phyloP scores from a whole-genome alignment of 225 moss, liverwort and hornwort species.

The Antitrichia curtipendula region DNA sequence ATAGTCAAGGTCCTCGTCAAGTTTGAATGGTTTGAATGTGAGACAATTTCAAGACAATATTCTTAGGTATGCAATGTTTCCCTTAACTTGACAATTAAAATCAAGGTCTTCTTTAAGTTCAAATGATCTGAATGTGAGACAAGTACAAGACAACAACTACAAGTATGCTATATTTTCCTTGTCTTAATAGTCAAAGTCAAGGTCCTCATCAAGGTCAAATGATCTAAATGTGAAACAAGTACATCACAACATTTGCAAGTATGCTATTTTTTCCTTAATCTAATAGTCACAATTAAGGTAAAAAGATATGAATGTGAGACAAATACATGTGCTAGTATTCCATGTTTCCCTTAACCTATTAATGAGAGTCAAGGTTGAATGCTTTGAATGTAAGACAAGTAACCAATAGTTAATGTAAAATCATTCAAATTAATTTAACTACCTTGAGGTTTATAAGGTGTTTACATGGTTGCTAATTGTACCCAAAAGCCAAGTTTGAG shows the following conservation, averaged over 20 bases:
- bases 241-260: too few relatives aligned
- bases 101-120: not conserved
- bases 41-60: too few relatives aligned
- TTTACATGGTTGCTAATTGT: too few relatives aligned
- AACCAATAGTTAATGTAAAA: fast-evolving
- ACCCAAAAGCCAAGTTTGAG: fast-evolving
- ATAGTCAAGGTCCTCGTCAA: too few relatives aligned
- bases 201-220: not conserved
- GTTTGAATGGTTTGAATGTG: not conserved
- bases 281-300: not conserved
- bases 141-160: not conserved
- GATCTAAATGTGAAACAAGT: not conserved
- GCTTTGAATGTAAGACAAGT: not conserved
- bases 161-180: too few relatives aligned
- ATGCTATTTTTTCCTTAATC: too few relatives aligned
- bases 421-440: not conserved
- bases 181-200: fast-evolving
- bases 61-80: too few relatives aligned
- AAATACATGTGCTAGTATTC: too few relatives aligned
- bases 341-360: not conserved
- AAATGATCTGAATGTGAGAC: not conserved
- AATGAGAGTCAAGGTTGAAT: not conserved
- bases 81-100: fast-evolving
- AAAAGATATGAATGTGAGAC: not conserved
- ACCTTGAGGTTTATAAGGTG: not conserved